phyloP scores from a whole-genome alignment of 2,329 filamentous ascomycete genomes.

The Colletotrichum chrysophilum region DNA sequence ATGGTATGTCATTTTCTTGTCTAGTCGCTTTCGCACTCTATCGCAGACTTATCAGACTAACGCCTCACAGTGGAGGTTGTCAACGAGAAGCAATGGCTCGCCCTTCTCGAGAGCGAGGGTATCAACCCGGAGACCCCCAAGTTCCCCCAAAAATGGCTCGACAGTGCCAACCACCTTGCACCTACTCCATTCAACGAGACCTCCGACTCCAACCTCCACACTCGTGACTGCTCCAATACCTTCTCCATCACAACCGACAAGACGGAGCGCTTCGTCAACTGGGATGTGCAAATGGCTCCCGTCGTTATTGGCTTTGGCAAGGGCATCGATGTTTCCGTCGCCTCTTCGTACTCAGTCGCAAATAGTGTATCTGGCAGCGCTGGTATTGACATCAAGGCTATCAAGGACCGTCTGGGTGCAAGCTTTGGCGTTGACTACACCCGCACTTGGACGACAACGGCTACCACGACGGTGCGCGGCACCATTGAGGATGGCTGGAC shows the following conservation, averaged over 20 bases:
- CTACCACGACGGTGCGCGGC: neutral
- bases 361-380: neutral
- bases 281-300: conserved; percentile 14
- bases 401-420: neutral
- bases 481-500: neutral
- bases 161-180: neutral
- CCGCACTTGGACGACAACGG: neutral
- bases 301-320: neutral
- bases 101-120: neutral
- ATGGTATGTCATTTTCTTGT: neutral
- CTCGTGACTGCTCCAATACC: neutral
- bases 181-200: neutral
- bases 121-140: neutral
- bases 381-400: neutral
- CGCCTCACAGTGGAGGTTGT: neutral
- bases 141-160: neutral
- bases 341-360: neutral
- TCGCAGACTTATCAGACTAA: neutral
- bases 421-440: neutral
- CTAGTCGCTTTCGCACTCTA: accelerated
- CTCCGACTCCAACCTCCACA: neutral
- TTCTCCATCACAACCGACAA: neutral
- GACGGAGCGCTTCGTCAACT: conserved; percentile 1
- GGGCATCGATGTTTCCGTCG: conserved; percentile 1
- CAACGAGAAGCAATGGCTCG: neutral